Conservation (phyloP, 768 basidiomycete genomes). For the Sporobolomyces pararoseus region DNA sequence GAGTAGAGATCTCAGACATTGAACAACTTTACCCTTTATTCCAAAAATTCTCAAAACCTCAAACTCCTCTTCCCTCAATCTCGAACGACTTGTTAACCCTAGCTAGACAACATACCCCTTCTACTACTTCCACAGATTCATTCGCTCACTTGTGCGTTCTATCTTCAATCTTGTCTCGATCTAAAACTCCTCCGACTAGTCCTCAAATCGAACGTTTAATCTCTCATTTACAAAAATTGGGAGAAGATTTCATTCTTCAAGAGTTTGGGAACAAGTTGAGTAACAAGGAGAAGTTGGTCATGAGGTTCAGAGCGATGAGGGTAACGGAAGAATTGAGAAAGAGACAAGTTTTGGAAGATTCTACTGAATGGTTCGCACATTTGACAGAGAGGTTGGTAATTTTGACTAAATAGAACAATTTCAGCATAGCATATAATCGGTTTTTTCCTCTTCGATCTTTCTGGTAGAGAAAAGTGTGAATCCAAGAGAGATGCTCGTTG, state of each 20-base stretch:
- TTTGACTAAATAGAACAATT: background rate
- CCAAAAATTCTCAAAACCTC: background rate
- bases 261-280: background rate
- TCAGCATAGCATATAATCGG: too few species aligned
- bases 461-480: too few species aligned
- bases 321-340: constrained; percentile 4
- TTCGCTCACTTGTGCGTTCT: constrained; percentile 17
- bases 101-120: background rate
- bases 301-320: constrained; percentile 15
- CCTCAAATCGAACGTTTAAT: background rate
- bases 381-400: constrained; percentile 11
- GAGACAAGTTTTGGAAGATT: background rate
- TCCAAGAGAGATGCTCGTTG: too few species aligned
- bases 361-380: constrained; percentile 29
- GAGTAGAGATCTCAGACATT: constrained; percentile 13
- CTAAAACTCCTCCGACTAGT: background rate
- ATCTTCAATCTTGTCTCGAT: background rate
- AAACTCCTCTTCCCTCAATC: background rate
- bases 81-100: constrained; percentile 7
- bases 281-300: background rate
- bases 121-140: background rate
- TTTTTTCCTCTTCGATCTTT: too few species aligned
- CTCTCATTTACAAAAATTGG: background rate
- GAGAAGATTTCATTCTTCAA: constrained; percentile 18
- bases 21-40: constrained; percentile 15